Evolutionary conservation across 2,329 filamentous ascomycete species (phyloP), one percentile per base, ranked within the genome.

Genomic region (Teratosphaeria destructans): DNA sequence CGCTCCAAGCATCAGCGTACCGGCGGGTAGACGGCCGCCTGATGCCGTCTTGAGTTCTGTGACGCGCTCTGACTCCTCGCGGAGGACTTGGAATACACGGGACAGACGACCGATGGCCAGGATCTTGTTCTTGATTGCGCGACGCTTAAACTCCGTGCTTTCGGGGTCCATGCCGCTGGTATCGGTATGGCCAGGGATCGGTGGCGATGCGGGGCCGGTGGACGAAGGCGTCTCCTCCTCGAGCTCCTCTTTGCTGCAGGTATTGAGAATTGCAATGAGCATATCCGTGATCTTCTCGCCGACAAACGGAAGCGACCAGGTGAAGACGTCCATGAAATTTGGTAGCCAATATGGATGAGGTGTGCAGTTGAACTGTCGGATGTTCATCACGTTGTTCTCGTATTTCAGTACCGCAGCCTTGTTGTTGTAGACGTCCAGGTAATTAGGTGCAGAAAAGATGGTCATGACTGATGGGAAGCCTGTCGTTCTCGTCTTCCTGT

Each of bases 321-420:
- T 99, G 73, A 99, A 99, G 64, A 99, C 94, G 71, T 99, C 94
- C 94, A 99, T 99, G 73, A 99, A 99, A 79, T 99, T 99, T 59
- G 94, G 94, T 55, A 99, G 84, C 94, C 94, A 99, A 81, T 99
- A 99, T 6, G 94, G 94, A 75, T 99, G 94, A 37, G 94, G 94
- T 26, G 94, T 97, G 83, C 93, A 99, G 81, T 99, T 99, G 80
- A 99, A 99, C 76, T 99, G 94, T 61, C 94, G 85, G 72, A 99
- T 99, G 80, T 99, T 99, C 94, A 99, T 99, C 62, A 99, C 94
- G 72, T 99, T 99, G 77, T 99, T 99, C 79, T 99, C 94, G 74
- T 99, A 99, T 79, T 99, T 99, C 70, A 99, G 81, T 49, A 99
- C 94, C 0, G 94, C 94, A 1, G 94, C 94, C 81, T 99, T 99